phyloP scores from a whole-genome alignment of 495 filamentous ascomycete species.

The Margaritispora aquatica region DNA sequence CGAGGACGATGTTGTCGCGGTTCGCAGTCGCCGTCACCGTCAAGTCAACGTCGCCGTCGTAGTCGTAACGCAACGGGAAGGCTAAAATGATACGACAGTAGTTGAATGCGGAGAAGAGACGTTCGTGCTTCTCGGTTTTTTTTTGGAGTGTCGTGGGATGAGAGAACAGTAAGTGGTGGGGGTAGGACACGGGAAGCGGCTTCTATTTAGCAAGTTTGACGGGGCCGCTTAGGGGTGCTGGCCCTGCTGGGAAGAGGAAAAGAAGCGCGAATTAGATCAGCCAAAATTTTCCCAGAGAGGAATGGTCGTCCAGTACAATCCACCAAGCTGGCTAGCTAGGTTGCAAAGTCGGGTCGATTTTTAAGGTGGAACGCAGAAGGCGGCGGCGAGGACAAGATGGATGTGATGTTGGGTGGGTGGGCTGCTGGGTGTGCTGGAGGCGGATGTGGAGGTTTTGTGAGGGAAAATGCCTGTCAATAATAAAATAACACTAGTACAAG shows the following conservation, averaged over 20 bases:
- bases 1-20: not conserved
- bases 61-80: conserved; percentile 5
- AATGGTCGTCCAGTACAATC: not conserved
- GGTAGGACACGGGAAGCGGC: not conserved
- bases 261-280: not conserved
- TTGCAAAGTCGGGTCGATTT: too few relatives aligned
- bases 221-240: not conserved
- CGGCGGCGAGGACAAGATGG: not conserved
- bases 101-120: conserved; percentile 10
- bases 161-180: not conserved
- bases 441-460: not conserved
- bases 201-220: not conserved
- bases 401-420: not conserved
- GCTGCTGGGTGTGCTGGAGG: too few relatives aligned
- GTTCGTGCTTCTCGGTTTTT: not conserved
- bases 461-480: too few relatives aligned
- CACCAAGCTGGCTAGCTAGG: not conserved
- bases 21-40: too few relatives aligned
- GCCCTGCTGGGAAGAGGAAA: too few relatives aligned
- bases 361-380: too few relatives aligned
- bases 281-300: not conserved
- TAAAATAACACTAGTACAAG: too few relatives aligned
- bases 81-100: not conserved
- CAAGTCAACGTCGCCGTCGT: not conserved
- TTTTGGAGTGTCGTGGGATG: conserved; percentile 11